These are phyloP conservation scores for Dactylorhiza incarnata DNA, from an alignment of 106 monocot genomes.

Conservation along the genomic window DNA sequence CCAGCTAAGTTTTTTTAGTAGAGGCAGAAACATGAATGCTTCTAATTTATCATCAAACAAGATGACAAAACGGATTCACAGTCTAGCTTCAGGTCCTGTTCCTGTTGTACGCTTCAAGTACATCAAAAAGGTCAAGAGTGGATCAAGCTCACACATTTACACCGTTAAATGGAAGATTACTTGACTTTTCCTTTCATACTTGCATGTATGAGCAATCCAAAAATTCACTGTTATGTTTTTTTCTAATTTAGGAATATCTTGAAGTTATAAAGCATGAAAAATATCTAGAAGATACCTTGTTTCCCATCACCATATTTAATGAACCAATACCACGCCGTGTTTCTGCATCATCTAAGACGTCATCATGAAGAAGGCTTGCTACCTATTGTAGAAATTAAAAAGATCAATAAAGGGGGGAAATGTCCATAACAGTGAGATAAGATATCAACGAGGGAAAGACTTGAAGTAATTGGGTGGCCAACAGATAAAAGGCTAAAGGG, in stretches of 20 bases:
- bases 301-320: constrained; percentile 89
- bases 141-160: no score
- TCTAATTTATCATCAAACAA: no score
- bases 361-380: constrained; percentile 97
- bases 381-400: constrained; percentile 36
- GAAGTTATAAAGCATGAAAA: background rate
- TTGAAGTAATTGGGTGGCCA: background rate
- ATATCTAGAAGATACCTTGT: constrained; percentile 46
- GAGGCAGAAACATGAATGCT: no score
- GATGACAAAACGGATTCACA: no score
- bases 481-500: background rate
- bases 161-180: no score
- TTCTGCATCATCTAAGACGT: constrained; percentile 97
- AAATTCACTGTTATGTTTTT: background rate
- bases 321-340: constrained; percentile 90
- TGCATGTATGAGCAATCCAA: background rate
- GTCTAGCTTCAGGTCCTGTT: no score
- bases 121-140: no score
- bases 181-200: no score
- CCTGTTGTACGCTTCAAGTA: no score
- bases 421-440: background rate
- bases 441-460: background rate
- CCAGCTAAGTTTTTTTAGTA: no score
- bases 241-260: background rate
- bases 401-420: background rate